These are phyloP conservation scores for Aspergillus wentii DNA, from an alignment of 495 filamentous ascomycete species.

Conservation along the genomic window DNA sequence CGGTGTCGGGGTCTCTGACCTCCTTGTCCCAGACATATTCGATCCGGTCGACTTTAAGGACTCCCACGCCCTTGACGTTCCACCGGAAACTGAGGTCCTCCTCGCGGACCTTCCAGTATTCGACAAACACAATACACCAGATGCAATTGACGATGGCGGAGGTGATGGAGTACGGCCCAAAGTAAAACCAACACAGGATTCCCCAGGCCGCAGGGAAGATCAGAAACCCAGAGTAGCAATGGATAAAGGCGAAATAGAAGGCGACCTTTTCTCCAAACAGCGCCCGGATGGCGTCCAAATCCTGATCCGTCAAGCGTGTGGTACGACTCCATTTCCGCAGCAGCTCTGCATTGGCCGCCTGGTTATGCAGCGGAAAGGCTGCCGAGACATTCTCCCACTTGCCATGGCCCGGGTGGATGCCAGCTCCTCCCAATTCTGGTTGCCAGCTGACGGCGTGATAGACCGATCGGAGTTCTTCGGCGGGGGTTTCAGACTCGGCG, in stretches of 20 bases:
- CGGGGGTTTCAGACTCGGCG: constrained; percentile 63
- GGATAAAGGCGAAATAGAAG: constrained; percentile 94
- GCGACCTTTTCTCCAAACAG: constrained; percentile 88
- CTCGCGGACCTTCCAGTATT: constrained; percentile 96
- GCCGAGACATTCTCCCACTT: constrained; percentile 79
- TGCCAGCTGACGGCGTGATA: constrained; percentile 83
- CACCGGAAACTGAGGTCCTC: constrained; percentile 84
- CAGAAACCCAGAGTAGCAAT: constrained; percentile 85
- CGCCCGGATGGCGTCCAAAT: constrained; percentile 77
- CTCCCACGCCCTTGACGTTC: constrained; percentile 80
- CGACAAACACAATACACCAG: constrained; percentile 86
- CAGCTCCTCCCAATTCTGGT: constrained; percentile 76
- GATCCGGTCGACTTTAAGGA: constrained; percentile 70
- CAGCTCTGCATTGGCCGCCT: constrained; percentile 78
- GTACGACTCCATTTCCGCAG: constrained; percentile 78
- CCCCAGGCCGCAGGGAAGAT: constrained; percentile 76
- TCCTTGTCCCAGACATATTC: constrained; percentile 77
- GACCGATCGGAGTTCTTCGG: constrained; percentile 86
- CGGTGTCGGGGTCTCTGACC: constrained; percentile 73
- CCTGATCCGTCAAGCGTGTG: constrained; percentile 63
- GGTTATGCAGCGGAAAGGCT: constrained; percentile 88
- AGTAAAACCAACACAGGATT: constrained; percentile 65
- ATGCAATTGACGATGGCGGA: constrained; percentile 73
- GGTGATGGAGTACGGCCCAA: constrained; percentile 75
- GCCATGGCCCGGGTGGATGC: constrained; percentile 73